These are phyloP conservation scores for Trichosporon sp. DNA, from an alignment of 1,284 basidiomycete species.

Conservation along the genomic window DNA sequence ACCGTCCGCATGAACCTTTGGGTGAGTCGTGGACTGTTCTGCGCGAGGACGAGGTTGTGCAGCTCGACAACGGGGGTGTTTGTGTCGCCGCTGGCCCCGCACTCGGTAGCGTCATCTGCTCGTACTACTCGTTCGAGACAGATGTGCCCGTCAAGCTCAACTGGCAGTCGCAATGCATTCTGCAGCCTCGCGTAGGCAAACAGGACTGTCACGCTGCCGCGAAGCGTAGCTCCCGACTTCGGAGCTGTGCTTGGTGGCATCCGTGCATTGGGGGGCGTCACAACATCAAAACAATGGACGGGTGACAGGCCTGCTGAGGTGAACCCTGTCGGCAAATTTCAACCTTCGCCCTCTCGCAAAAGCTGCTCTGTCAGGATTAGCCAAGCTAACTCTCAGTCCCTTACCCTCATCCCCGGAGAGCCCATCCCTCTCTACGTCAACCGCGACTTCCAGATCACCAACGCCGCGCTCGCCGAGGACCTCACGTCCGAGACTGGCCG, in stretches of 20 bases:
- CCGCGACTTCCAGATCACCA: constrained; percentile 74
- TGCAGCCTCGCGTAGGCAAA: no score
- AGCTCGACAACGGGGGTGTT: neutral
- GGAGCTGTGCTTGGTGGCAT: neutral
- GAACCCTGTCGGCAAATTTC: neutral
- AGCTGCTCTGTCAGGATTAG: no score
- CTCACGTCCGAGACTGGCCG: constrained; percentile 61
- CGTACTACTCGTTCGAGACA: no score
- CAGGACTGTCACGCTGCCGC: no score
- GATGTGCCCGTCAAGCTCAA: no score
- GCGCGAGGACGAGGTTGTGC: neutral
- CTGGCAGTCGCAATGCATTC: no score
- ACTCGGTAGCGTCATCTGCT: neutral
- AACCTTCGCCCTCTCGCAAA: neutral
- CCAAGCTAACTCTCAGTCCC: constrained; percentile 17
- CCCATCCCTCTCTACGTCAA: constrained; percentile 59
- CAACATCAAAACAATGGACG: neutral
- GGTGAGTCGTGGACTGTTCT: constrained; percentile 25
- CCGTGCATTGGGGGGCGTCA: neutral
- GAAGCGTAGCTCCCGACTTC: no score
- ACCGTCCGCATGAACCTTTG: constrained; percentile 42
- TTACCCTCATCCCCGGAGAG: constrained; percentile 47
- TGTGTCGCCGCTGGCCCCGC: neutral
- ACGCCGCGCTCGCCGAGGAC: constrained; percentile 71
- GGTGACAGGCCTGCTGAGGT: neutral